Evolutionary conservation across 257 asterid species (phyloP), one percentile per base, ranked within the genome.

Genomic region (Nicotiana knightiana): DNA sequence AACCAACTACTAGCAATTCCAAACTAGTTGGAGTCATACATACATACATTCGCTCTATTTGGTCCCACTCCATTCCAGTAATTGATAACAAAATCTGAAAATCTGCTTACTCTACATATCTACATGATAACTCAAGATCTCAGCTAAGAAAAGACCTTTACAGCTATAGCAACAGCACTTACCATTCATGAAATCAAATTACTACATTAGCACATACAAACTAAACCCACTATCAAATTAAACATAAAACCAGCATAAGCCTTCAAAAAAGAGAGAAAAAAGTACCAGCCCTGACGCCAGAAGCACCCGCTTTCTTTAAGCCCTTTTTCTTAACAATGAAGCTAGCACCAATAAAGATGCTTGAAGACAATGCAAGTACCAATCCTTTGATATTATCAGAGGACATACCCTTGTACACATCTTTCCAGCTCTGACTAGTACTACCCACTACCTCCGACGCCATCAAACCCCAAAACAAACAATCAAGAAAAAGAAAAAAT

Each of bases 321-420:
- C 98, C 98, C 80, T 93, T 93, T 82, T 93, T 93, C 97, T 93
- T 93, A 81, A 93, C 96, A 82, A 93, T 93, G 89, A 93, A 93
- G 94, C 98, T 93, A 58, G 94, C 93, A 9, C 98, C 98, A 67
- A 93, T 93, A 78, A 93, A 93, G 68, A 90, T 37, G 77, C 98
- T 92, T 85, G 98, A 93, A 65, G 98, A 93, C 88, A 93, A 87
- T 53, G 92, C 98, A 62, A 93, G 86, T 53, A 92, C 88, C 87
- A 93, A 86, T 13, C 98, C 98, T 88, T 93, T 93, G 1, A 92
- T 84, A 82, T 93, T 93, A 59, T 92, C 98, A 26, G 94, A 88
- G 7, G 98, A 92, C 93, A 92, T 93, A 37, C 96, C 98, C 88
- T 68, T 91, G 78, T 92, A 92, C 9, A 91, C 86, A 82, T 85